phyloP scores from a whole-genome alignment of 179 eudicot species.

The Gypsophila paniculata region DNA sequence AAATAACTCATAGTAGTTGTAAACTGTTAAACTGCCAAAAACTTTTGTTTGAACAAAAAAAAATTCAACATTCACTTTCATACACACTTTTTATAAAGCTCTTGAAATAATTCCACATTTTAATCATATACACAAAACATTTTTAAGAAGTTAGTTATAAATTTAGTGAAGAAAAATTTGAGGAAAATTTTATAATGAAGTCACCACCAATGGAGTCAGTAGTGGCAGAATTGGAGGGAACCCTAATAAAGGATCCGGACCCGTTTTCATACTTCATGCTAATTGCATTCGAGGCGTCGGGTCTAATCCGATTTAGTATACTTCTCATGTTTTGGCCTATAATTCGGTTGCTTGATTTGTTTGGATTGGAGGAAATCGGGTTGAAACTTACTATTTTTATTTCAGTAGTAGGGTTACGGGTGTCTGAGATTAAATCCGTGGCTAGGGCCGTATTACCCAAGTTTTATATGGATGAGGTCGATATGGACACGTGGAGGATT shows the following conservation, averaged over 20 bases:
- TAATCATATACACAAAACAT: not conserved
- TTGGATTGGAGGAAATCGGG: slow-evolving; percentile 39
- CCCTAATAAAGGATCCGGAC: slow-evolving; percentile 52
- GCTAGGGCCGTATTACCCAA: slow-evolving; percentile 90
- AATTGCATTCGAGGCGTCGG: slow-evolving; percentile 88
- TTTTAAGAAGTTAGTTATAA: not conserved
- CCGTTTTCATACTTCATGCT: slow-evolving; percentile 90
- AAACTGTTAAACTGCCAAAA: slow-evolving; percentile 52
- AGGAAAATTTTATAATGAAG: slow-evolving; percentile 3
- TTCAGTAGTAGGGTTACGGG: slow-evolving; percentile 54
- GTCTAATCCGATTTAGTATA: slow-evolving; percentile 59
- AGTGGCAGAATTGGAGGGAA: slow-evolving; percentile 78
- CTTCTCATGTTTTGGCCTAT: slow-evolving; percentile 70
- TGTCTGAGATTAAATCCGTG: slow-evolving; percentile 76
- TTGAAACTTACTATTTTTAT: slow-evolving; percentile 51
- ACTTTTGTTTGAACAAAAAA: not conserved
- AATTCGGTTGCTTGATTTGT: slow-evolving; percentile 34
- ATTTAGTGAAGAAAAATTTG: not conserved
- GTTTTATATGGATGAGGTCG: slow-evolving; percentile 71
- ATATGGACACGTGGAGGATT: slow-evolving; percentile 70
- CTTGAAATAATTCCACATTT: not conserved
- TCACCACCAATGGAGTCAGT: slow-evolving; percentile 41
- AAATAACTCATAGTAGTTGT: slow-evolving; percentile 43
- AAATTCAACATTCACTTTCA: slow-evolving; percentile 15
- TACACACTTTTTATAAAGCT: slow-evolving; percentile 11